Evolutionary conservation across 1,284 basidiomycete genomes (phyloP).

Genomic region (Stereum hirsutum): DNA sequence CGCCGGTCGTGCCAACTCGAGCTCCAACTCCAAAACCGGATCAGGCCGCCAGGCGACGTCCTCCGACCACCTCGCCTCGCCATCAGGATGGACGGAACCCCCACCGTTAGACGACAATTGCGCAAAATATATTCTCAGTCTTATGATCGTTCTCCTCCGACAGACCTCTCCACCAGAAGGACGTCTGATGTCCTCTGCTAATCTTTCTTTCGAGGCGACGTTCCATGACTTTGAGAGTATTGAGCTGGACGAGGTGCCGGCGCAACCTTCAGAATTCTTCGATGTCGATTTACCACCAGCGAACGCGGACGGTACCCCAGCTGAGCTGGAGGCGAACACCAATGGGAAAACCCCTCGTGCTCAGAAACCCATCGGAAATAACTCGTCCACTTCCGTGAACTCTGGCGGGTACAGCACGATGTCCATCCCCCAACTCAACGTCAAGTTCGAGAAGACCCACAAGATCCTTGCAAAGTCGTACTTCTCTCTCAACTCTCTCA

Average conservation of each 20-base stretch:
- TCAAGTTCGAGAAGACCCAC: slow-evolving; percentile 60
- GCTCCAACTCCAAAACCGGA: slow-evolving; percentile 16
- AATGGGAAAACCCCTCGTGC: slow-evolving; percentile 13
- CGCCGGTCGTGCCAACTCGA: slow-evolving; percentile 2
- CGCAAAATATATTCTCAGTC: slow-evolving; percentile 79
- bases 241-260: slow-evolving; percentile 29
- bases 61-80: slow-evolving; percentile 28
- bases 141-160: slow-evolving; percentile 76
- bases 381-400: slow-evolving; percentile 36
- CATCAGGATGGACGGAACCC: slow-evolving; percentile 53
- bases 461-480: slow-evolving; percentile 50
- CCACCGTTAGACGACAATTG: slow-evolving; percentile 78
- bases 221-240: slow-evolving; percentile 64
- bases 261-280: slow-evolving; percentile 12
- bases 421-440: slow-evolving; percentile 33
- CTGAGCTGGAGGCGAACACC: slow-evolving; percentile 8
- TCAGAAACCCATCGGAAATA: slow-evolving; percentile 22
- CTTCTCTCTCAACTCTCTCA: slow-evolving; percentile 47
- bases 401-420: slow-evolving; percentile 28
- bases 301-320: slow-evolving; percentile 7
- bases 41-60: slow-evolving; percentile 28
- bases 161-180: slow-evolving; percentile 55
- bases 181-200: slow-evolving; percentile 54
- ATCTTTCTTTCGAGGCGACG: slow-evolving; percentile 53
- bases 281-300: slow-evolving; percentile 7